phyloP scores from a whole-genome alignment of 768 basidiomycete species.

The Neoboletus subvelutipes region DNA sequence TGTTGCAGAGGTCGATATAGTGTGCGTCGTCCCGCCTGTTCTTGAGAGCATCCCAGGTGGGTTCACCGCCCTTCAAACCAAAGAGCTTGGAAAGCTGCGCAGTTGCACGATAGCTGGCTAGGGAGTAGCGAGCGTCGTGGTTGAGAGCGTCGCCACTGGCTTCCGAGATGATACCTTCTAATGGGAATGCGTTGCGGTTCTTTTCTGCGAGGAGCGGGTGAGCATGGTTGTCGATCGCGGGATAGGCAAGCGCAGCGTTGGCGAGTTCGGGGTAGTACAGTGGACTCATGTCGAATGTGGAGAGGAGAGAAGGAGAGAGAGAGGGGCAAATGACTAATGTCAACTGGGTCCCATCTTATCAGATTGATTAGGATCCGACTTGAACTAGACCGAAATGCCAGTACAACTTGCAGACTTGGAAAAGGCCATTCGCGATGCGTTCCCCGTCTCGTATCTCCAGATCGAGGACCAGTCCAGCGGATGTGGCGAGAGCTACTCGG shows the following conservation, averaged over 20 bases:
- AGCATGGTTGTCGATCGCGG: slow-evolving; percentile 78
- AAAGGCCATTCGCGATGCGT: slow-evolving; percentile 56
- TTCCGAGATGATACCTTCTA: slow-evolving; percentile 69
- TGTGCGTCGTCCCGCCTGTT: slow-evolving; percentile 38
- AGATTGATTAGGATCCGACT: slow-evolving; percentile 5
- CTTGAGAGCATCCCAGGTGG: slow-evolving; percentile 64
- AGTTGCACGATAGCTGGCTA: slow-evolving; percentile 60
- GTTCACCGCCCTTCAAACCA: slow-evolving; percentile 33
- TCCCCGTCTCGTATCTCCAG: slow-evolving; percentile 66
- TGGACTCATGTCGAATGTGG: slow-evolving; percentile 12
- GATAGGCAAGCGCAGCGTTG: slow-evolving; percentile 33
- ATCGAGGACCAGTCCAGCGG: slow-evolving; percentile 78
- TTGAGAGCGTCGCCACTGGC: slow-evolving; percentile 52
- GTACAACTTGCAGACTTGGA: slow-evolving; percentile 57
- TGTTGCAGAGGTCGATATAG: slow-evolving; percentile 58
- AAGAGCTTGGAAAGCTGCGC: slow-evolving; percentile 54
- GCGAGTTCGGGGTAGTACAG: slow-evolving; percentile 19
- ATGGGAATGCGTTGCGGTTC: slow-evolving; percentile 45
- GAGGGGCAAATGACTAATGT: slow-evolving; percentile 9
- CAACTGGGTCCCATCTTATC: slow-evolving; percentile 8
- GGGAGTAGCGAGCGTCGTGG: slow-evolving; percentile 51
- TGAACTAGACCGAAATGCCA: slow-evolving; percentile 47
- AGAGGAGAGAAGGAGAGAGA: background rate
- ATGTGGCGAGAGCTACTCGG: slow-evolving; percentile 76
- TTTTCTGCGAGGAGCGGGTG: slow-evolving; percentile 61